These are phyloP conservation scores for Diplosphaera chodatii DNA, from an alignment of 139 green algal species.

Conservation along the genomic window DNA sequence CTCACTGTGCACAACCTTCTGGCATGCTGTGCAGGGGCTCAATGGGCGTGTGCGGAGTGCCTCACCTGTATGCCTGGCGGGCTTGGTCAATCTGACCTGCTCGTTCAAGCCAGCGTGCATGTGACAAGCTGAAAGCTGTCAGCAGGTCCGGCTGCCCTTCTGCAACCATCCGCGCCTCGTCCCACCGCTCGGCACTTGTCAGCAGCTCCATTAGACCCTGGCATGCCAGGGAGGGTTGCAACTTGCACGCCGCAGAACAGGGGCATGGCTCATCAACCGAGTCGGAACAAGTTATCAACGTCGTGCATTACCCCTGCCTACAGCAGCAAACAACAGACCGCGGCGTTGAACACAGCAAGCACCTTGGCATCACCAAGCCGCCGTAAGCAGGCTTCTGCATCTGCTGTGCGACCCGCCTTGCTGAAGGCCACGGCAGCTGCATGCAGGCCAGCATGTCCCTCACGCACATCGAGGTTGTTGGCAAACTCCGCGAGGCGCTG, in stretches of 20 bases:
- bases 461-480: slow-evolving; percentile 38
- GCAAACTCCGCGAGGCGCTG: slow-evolving; percentile 60
- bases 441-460: slow-evolving; percentile 13
- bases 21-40: too few relatives aligned
- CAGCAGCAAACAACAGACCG: too few relatives aligned
- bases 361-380: slow-evolving; percentile 41
- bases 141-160: slow-evolving; percentile 36
- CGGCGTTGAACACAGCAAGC: too few relatives aligned
- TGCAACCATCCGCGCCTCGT: slow-evolving; percentile 62
- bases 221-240: too few relatives aligned
- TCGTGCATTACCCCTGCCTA: too few relatives aligned
- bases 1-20: too few relatives aligned
- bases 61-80: slow-evolving; percentile 31
- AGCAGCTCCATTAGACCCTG: slow-evolving; percentile 44
- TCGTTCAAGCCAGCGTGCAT: slow-evolving; percentile 53
- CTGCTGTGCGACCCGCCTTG: slow-evolving; percentile 35
- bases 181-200: slow-evolving; percentile 56
- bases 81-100: slow-evolving; percentile 47
- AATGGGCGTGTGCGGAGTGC: too few relatives aligned
- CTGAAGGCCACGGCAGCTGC: slow-evolving; percentile 24
- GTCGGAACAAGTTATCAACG: too few relatives aligned
- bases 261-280: too few relatives aligned
- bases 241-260: too few relatives aligned
- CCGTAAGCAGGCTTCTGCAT: slow-evolving; percentile 62
- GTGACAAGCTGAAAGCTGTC: slow-evolving; percentile 44